These are phyloP conservation scores for Verbascum thapsus DNA, from an alignment of 257 asterid genomes.

Conservation along the genomic window DNA sequence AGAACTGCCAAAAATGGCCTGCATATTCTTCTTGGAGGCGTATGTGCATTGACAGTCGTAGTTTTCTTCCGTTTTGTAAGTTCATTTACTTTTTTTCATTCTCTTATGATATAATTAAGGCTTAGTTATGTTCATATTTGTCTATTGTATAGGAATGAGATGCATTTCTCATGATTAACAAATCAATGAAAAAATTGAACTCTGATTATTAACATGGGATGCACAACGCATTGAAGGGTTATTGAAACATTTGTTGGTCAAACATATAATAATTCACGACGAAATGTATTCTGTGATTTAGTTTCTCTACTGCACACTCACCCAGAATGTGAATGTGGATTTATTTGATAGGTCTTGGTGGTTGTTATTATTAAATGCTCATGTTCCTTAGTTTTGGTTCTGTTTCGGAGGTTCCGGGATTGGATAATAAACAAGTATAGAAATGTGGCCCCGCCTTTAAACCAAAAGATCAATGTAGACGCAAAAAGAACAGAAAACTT, in stretches of 20 bases:
- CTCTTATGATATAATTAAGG: slow-evolving; percentile 13
- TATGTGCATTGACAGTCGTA: slow-evolving; percentile 88
- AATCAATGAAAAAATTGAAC: slow-evolving; percentile 16
- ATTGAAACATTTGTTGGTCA: slow-evolving; percentile 7
- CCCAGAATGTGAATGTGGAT: too few relatives aligned
- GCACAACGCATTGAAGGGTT: slow-evolving; percentile 8
- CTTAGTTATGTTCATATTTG: slow-evolving; percentile 16
- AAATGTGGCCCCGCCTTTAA: not conserved
- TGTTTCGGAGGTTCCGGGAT: too few relatives aligned
- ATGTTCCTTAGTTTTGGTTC: not conserved
- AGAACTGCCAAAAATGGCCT: slow-evolving; percentile 83
- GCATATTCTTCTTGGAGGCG: slow-evolving; percentile 92
- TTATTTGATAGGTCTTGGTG: too few relatives aligned
- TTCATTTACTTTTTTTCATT: slow-evolving; percentile 34
- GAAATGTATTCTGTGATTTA: slow-evolving; percentile 5
- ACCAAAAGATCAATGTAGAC: not conserved
- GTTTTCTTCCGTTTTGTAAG: slow-evolving; percentile 94
- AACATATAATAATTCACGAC: slow-evolving; percentile 1
- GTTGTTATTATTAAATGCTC: too few relatives aligned
- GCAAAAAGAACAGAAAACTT: slow-evolving; percentile 2
- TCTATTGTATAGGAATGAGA: not conserved
- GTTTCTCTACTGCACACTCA: not conserved
- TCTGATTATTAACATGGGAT: slow-evolving; percentile 13
- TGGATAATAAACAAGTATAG: not conserved
- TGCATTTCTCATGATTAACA: not conserved